Evolutionary conservation across 306 rosid genomes (phyloP), one percentile per base, ranked within the genome.

Genomic region (Hippophae rhamnoides): DNA sequence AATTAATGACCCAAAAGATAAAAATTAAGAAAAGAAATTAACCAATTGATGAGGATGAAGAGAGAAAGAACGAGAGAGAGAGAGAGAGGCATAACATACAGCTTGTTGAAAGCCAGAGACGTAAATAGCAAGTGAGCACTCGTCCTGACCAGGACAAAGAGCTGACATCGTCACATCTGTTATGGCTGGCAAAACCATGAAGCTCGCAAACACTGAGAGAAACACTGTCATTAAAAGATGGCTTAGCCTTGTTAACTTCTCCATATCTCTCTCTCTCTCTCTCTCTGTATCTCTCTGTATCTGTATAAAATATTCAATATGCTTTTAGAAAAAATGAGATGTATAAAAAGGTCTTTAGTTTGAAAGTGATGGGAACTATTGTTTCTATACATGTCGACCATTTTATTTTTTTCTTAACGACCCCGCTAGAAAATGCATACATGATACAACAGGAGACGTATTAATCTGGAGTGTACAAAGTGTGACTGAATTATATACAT

Each of bases 121-220:
- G 72, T 85, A 90, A 62, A 87, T 90, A 74, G 97, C 96, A 23
- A 87, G 86, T 0, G 97, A 83, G 54, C 97, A 90, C 52, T 83
- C 74, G 11, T 81, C 82, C 47, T 51, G 75, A 13, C 80, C 86
- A 2, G 92, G 96, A 56, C 97, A 90, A 6, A 87, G 76, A 5
- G 96, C 97, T 1, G 67, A 50, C 80, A 90, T 76, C 23, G 87
- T 87, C 0, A 90, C 76, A 3, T 87, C 97, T 0, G 86, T 87
- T 3, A 87, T 81, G 13, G 74, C 75, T 0, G 97, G 89, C 41
- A 69, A 0, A 14, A 66, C 84, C 41, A 73, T 64, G 6, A 62
- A 13, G 3, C 0, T 66, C 0, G 81, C 78, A 9, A 77, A 48
- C 0, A 81, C 68, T 0, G 76, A 38, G 0, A 90, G 46, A 46